Base-by-base conservation (phyloP, 805 yeast genomes). In the Tetrapisispora iriomotensis region DNA sequence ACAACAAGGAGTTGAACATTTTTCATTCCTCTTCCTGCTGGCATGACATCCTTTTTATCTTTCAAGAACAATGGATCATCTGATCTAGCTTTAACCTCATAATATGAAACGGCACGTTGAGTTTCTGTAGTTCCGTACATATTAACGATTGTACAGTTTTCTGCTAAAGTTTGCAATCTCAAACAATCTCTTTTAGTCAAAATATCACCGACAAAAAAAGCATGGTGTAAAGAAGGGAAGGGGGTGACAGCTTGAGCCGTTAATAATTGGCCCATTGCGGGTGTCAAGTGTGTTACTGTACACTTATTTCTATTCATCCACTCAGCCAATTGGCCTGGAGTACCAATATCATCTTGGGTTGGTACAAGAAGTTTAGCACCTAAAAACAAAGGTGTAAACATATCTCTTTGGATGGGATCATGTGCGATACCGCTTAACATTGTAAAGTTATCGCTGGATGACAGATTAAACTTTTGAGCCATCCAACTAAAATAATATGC, bases 51-150 rank as follows among this genome's bases (percentile, higher is more conserved):
- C 63, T 94, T 92, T 65, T 85, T 82, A 36, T 80, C 72, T 56
- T 78, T 80, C 58, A 92, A 70, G 61, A 83, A 88, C 19, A 73
- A 65, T 19, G 90, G 72, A 59, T 88, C 87, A 32, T 70, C 57
- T 18, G 71, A 58, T 48, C 85, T 71, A 22, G 94, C 76, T 31
- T 84, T 77, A 45, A 94, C 90, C 60, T 86, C 94, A 65, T 76
- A 94, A 64, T 75, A 92, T 0, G 97, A 88, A 20, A 92, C 99
- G 2, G 99, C 92, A 58, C 99, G 77, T 69, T 94, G 99, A 13
- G 99, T 92, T 64, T 92, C 99, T 9, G 99, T 92, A 29, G 99
- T 92, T 55, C 99, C 99, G 61, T 92, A 92, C 99, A 92, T 92
- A 65, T 92, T 92, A 49, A 92, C 94, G 56, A 92, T 90, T 58